A percentile compares a stretch with the other conserved stretches of the same genome.
These are phyloP conservation scores for Fonsecaea pugnacius DNA, from an alignment of 2,329 filamentous ascomycete species.

Conservation along the genomic window DNA sequence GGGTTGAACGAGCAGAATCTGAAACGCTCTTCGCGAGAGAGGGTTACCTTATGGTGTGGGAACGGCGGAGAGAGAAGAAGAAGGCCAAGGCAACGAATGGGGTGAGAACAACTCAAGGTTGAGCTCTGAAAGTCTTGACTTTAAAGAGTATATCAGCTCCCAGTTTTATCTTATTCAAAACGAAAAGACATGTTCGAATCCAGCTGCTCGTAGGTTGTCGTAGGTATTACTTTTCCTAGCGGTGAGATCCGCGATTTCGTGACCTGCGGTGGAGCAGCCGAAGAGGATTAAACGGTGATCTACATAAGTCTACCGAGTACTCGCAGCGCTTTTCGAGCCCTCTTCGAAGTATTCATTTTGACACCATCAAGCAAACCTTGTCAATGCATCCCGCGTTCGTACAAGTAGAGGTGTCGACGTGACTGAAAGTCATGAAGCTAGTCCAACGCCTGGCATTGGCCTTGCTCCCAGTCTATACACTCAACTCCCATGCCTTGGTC, in stretches of 20 bases:
- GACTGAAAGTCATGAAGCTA: slow-evolving; percentile 21
- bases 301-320: too few relatives aligned
- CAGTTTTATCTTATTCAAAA: background rate
- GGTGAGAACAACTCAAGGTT: background rate
- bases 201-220: background rate
- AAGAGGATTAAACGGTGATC: background rate
- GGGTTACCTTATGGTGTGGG: slow-evolving; percentile 96
- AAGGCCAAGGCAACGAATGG: slow-evolving; percentile 47
- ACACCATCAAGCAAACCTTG: background rate
- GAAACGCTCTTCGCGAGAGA: slow-evolving; percentile 92
- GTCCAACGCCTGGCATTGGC: slow-evolving; percentile 9
- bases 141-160: background rate
- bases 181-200: background rate
- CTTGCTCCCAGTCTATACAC: slow-evolving; percentile 7
- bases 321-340: background rate
- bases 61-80: slow-evolving; percentile 67
- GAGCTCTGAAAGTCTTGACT: background rate
- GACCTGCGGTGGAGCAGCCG: background rate
- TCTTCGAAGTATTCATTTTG: background rate
- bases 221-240: background rate
- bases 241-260: background rate
- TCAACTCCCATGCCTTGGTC: slow-evolving; percentile 7
- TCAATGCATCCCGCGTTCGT: background rate
- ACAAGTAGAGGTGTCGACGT: background rate
- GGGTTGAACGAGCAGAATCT: slow-evolving; percentile 83